phyloP scores from a whole-genome alignment of 169 alveolate genomes.

The Plasmodium adleri region DNA sequence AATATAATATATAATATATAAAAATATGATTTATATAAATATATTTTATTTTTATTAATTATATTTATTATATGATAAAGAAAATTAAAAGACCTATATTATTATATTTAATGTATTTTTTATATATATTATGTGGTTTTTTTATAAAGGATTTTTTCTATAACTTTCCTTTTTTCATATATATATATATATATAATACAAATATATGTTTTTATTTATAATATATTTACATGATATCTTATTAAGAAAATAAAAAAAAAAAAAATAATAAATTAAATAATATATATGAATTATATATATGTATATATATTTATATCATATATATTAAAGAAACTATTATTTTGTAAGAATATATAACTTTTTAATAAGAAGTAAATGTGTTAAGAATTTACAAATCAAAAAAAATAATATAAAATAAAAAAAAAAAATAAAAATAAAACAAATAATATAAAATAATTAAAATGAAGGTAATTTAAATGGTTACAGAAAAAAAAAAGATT shows the following conservation, averaged over 20 bases:
- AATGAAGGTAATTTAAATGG: too few species aligned
- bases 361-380: not conserved
- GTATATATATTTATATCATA: too few species aligned
- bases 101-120: not conserved
- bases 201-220: not conserved
- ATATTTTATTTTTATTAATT: not conserved
- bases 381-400: not conserved
- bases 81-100: not conserved
- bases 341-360: not conserved
- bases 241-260: too few species aligned
- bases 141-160: too few species aligned
- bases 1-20: not conserved
- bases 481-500: too few species aligned
- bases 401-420: not conserved
- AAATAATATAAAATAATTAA: too few species aligned
- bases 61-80: too few species aligned
- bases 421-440: too few species aligned
- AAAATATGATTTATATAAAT: too few species aligned
- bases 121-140: not conserved
- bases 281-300: not conserved
- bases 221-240: not conserved
- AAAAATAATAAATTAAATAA: not conserved
- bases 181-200: too few species aligned
- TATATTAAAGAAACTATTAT: conserved; percentile 1
- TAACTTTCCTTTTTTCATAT: too few species aligned